A percentile compares a stretch with the other conserved stretches of the same genome.
Evolutionary conservation across 768 basidiomycete genomes (phyloP).

Genomic region (Suillus clintonianus): DNA sequence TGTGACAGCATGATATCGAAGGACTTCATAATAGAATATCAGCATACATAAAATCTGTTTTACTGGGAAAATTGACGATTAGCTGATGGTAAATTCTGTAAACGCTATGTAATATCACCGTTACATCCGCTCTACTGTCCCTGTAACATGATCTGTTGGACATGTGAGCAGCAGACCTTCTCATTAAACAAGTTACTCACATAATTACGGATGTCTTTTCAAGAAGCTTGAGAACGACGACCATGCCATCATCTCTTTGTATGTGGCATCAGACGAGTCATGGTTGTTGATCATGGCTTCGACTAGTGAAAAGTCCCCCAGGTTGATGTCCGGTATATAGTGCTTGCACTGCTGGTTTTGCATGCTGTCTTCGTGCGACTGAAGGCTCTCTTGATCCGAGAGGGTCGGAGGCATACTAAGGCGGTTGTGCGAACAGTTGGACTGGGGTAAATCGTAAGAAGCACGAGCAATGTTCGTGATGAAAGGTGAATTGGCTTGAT

Average conservation of each 20-base stretch:
- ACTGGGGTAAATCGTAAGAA: background rate
- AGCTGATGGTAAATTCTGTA: no score
- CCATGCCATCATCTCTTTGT: background rate
- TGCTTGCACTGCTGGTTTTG: constrained; percentile 30
- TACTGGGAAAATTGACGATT: no score
- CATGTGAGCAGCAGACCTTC: constrained; percentile 12
- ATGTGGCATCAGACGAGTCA: constrained; percentile 12
- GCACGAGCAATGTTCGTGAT: constrained; percentile 1
- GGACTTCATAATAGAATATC: constrained; percentile 2
- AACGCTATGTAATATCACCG: constrained; percentile 3
- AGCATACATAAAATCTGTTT: background rate
- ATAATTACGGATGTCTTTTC: constrained; percentile 33
- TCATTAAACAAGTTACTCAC: constrained; percentile 24
- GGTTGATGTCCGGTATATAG: constrained; percentile 29
- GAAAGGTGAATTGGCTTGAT: background rate
- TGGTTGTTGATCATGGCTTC: constrained; percentile 16
- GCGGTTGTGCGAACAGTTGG: background rate
- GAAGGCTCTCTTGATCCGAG: background rate
- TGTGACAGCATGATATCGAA: background rate
- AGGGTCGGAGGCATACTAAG: background rate
- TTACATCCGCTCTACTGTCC: background rate
- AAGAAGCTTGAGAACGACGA: constrained; percentile 30
- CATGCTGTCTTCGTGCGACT: background rate
- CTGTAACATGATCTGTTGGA: constrained; percentile 24
- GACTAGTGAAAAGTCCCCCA: constrained; percentile 23